A percentile compares a stretch with the other conserved stretches of the same genome.
These are phyloP conservation scores for Hymenoscyphus repandus DNA, from an alignment of 2,329 filamentous ascomycete genomes.

Conservation along the genomic window DNA sequence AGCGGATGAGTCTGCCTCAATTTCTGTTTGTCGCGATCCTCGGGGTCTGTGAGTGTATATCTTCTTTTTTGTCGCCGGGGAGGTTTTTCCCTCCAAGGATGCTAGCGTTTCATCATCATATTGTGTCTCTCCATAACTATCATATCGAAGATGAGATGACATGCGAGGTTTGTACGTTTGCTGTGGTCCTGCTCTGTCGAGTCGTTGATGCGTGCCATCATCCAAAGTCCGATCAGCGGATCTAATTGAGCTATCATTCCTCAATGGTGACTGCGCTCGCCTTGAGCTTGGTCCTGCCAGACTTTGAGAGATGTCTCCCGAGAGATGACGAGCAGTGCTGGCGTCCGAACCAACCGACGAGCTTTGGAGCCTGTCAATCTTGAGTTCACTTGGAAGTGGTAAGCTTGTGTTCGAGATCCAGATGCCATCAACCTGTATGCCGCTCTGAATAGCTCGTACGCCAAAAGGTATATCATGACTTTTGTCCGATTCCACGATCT, in stretches of 20 bases:
- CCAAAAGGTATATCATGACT: conserved; percentile 74
- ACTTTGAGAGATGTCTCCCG: conserved; percentile 3
- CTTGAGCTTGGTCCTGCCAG: conserved; percentile 6
- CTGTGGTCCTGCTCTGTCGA: conserved; percentile 5
- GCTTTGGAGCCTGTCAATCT: conserved; percentile 11
- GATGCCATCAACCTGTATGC: conserved; percentile 79
- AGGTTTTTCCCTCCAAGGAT: conserved; percentile 22
- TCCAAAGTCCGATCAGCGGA: not conserved
- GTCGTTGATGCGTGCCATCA: conserved; percentile 1
- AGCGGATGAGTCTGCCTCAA: conserved; percentile 20
- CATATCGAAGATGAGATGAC: conserved; percentile 31
- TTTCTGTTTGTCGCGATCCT: conserved; percentile 8
- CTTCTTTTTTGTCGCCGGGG: conserved; percentile 13
- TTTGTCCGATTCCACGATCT: conserved; percentile 27
- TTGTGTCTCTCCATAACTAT: conserved; percentile 22
- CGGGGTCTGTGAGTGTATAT: conserved; percentile 16
- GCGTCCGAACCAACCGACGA: conserved; percentile 9
- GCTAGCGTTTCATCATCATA: conserved; percentile 25
- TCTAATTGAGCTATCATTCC: not conserved
- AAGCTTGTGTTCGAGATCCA: conserved; percentile 47
- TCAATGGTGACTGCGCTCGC: conserved; percentile 6
- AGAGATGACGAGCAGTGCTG: conserved; percentile 6
- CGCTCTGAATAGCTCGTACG: conserved; percentile 76
- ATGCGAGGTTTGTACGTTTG: conserved; percentile 31
- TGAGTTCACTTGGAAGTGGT: conserved; percentile 22